Conservation (phyloP, 2,329 filamentous ascomycete species). For the Botrytis medusae region DNA sequence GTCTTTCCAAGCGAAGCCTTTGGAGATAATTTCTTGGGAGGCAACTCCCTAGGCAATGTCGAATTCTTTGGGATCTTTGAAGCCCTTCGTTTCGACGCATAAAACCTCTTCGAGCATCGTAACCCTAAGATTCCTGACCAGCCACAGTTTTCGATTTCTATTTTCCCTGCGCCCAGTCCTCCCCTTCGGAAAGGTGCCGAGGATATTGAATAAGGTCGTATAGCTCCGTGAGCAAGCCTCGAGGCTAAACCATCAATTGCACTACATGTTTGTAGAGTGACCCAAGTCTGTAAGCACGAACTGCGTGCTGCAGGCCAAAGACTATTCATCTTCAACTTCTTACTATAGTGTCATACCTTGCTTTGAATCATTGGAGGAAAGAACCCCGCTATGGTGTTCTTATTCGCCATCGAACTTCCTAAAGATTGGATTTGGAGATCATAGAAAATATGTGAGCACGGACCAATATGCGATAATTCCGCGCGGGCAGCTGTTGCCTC, state of each 20-base stretch:
- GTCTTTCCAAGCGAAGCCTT: slow-evolving; percentile 17
- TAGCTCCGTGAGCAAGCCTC: slow-evolving; percentile 29
- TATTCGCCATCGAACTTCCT: not conserved
- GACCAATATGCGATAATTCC: slow-evolving; percentile 7
- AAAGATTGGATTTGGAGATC: not conserved
- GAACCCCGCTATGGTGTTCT: not conserved
- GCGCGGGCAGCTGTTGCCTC: slow-evolving; percentile 18
- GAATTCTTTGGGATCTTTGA: not conserved
- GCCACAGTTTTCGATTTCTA: not conserved
- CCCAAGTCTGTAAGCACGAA: slow-evolving; percentile 31
- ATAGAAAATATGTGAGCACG: slow-evolving; percentile 8
- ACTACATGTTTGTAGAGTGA: slow-evolving; percentile 30
- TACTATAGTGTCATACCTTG: slow-evolving; percentile 27
- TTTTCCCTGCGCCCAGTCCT: not conserved
- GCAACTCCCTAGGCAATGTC: not conserved
- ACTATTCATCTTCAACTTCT: slow-evolving; percentile 32
- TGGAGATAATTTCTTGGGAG: slow-evolving; percentile 20
- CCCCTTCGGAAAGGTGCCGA: not conserved
- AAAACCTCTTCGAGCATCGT: slow-evolving; percentile 21
- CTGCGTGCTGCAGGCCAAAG: slow-evolving; percentile 32
- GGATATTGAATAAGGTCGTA: slow-evolving; percentile 27
- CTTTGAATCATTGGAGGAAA: slow-evolving; percentile 1
- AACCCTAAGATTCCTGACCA: slow-evolving; percentile 4
- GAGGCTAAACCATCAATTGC: slow-evolving; percentile 31
- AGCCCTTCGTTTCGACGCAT: not conserved